Evolutionary conservation across 2,329 filamentous ascomycete genomes (phyloP), one percentile per base, ranked within the genome.

Genomic region (Ambrosiella cleistominuta): DNA sequence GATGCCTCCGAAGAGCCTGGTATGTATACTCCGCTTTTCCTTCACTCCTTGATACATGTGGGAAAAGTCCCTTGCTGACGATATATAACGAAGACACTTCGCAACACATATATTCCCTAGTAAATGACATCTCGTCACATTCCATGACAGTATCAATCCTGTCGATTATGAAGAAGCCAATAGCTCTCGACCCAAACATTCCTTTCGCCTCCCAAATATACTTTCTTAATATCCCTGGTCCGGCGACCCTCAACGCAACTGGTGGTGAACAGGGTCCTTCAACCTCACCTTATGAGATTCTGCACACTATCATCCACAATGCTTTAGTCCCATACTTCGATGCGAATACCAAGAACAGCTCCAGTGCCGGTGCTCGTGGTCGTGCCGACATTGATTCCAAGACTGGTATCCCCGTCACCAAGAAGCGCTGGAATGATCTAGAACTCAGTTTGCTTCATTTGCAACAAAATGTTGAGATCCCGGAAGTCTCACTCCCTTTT

Each of bases 401-500:
- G 73, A 95, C 88, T 15, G 93, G 93, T 61, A 90, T 98, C 62
- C 89, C 93, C 13, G 88, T 91, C n/a, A 91, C 93, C 17, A 95
- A 95, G 76, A 95, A 95, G 79, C 88, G 89, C 66, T 84, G 97
- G 69, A 93, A 91, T 55, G 94, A 99, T 69, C 73, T 99, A 64
- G 90, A 95, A 69, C 77, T 95, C 64, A 93, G 86, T 64, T 74
- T 99, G 66, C 78, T 89, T 60, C 91, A 98, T 66, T 76, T 98
- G 57, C 90, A 96, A 70, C 90, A 98, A 70, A 97, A 98, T 70
- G 89, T 95, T 58, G 94, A 98, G 70, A 97, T 99, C 57, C 93
- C 93, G 17, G 88, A 95, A 65, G 79, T 97, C 56, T 85, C 87
- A 15, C 74, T 99, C 62, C 83, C 87, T 9, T 84, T 96, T 63